Base-by-base conservation (phyloP, 2,329 filamentous ascomycete species). In the Colletotrichum sublineola region DNA sequence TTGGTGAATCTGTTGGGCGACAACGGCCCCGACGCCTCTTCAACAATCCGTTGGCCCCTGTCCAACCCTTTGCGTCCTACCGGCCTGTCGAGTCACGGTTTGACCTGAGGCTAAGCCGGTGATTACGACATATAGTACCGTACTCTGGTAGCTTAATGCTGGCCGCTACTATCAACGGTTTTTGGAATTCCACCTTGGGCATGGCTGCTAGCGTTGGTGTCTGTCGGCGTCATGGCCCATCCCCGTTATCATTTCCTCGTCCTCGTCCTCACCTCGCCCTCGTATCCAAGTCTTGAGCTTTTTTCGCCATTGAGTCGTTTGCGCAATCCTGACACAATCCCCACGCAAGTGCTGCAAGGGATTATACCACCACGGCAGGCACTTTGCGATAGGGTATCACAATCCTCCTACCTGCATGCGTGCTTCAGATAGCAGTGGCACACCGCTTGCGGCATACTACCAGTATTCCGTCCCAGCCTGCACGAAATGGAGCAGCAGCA, bases 301-400 rank as follows among this genome's bases (percentile, higher is more conserved):
- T 14, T 55, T 15, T 40, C 24, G 15, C 40, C 29, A 42, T 55
- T 36, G 15, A 29, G 29, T 63, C 65, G 65, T 68, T 68, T 71
- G 65, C 65, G 68, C 68, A 68, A 71, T 71, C 52, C 68, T 58
- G 58, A 48, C 57, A 55, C 57, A 46, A 53, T 48, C 52, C 44
- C 65, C 65, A 68, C 69, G 48, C 38, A 38, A 55, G 48, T 64
- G 36, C 38, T 44, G 24, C 29, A 44, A 56, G 36, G 48, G 24
- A 24, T 24, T 24, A 24, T n/a, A 55, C 20, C 9, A 42, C 46
- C 20, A 48, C 46, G 9, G n/a, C 24, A 3, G 46, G n/a, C 20
- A n/a, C 7, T 20, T 46, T 8, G 44, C 44, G 44, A 11, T 46
- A 48, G 5, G 18, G 15, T 31, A 57, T 52, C 40, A 33, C 31